Evolutionary conservation across 768 basidiomycete genomes (phyloP), one percentile per base, ranked within the genome.

Genomic region (Suillus brevipes): DNA sequence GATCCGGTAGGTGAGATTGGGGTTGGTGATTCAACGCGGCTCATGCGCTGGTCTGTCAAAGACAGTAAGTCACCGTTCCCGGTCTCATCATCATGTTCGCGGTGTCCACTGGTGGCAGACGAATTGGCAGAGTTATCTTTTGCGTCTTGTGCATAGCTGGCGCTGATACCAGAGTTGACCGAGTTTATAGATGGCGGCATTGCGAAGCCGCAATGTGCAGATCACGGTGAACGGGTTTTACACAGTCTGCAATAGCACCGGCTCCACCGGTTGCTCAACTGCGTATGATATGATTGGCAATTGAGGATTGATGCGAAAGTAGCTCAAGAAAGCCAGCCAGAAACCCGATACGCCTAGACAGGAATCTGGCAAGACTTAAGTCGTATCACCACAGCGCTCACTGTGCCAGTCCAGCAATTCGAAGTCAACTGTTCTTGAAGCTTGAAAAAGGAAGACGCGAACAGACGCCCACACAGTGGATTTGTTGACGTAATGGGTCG

Each of bases 21-120:
- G 4, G 62, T 23, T n/a, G 47, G 20, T 52, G 68, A 67, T n/a
- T 64, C 59, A 62, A 68, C 59, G n/a, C 67, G 71, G 61, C 1
- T 57, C 36, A 34, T 67, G 68, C 34, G 66, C 16, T 65, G 66
- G 9, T 60, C 61, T 36, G 53, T 45, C 38, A 50, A 36, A 16
- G 68, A 37, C 42, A 4, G 50, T 4, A 56, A 13, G 57, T 64
- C 37, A 37, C 58, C 47, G 20, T 62, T 13, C 16, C 42, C 37
- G 62, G 49, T 23, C 10, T 50, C 63, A 25, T 50, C 63, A 36
- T 37, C 50, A 18, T 42, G 57, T 25, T 25, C 16, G 3, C 18
- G 6, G 40, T 59, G 58, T 20, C 40, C 40, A 31, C 31, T 31
- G 4, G 31, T 31, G 4, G 31, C 31, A 20, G 40, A 37, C 18